Percentiles rank a stretch among this genome's conserved stretches.
Evolutionary conservation across 495 filamentous ascomycete species (phyloP).

Genomic region (Podospora anserina): DNA sequence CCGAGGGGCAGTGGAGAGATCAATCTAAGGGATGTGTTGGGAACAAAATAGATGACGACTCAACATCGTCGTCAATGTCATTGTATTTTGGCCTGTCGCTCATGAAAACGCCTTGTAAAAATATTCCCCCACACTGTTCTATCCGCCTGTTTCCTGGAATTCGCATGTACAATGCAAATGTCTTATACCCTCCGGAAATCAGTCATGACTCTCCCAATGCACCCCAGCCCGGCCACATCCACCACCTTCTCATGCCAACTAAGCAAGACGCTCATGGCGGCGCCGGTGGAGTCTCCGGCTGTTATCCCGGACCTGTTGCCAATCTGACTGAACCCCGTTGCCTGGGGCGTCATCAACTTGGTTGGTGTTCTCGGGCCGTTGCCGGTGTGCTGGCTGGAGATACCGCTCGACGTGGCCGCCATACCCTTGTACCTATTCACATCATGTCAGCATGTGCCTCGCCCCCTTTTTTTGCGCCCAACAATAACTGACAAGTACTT

Average conservation of each 20-base stretch:
- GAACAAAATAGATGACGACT: conserved; percentile 29
- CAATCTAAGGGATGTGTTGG: conserved; percentile 78
- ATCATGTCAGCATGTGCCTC: not conserved
- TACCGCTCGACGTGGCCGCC: conserved; percentile 41
- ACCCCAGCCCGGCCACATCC: conserved; percentile 79
- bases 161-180: not conserved
- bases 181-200: conserved; percentile 80
- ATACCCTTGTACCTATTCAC: conserved; percentile 76
- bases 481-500: conserved; percentile 64
- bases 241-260: conserved; percentile 97
- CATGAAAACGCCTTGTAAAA: conserved; percentile 7
- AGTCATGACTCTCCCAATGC: conserved; percentile 87
- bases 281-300: conserved; percentile 69
- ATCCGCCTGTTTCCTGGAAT: not conserved
- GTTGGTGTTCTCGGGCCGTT: conserved; percentile 27
- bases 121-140: conserved; percentile 6
- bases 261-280: conserved; percentile 87
- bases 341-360: conserved; percentile 65
- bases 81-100: not conserved
- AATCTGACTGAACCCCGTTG: conserved; percentile 81
- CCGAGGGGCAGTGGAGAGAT: conserved; percentile 77
- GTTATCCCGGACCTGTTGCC: conserved; percentile 57
- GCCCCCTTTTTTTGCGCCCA: not conserved
- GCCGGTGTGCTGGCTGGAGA: conserved; percentile 27
- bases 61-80: not conserved